A percentile compares a stretch with the other conserved stretches of the same genome.
These are phyloP conservation scores for Candida arabinofermentans DNA, from an alignment of 805 yeast genomes.

Conservation along the genomic window DNA sequence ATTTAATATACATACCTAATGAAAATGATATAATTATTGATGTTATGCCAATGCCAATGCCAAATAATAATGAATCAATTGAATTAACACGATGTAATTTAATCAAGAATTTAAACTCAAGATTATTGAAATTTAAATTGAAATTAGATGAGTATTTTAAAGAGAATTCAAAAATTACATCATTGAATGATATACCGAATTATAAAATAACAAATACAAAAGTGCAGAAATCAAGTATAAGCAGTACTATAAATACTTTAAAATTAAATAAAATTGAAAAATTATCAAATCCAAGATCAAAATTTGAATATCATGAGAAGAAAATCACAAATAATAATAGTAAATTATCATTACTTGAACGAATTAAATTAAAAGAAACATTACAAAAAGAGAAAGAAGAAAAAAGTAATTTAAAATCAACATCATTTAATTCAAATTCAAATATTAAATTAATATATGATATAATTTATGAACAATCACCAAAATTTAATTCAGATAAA, in stretches of 20 bases:
- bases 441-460: constrained; percentile 19
- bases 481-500: constrained; percentile 6
- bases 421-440: too few relatives aligned
- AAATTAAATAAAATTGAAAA: constrained; percentile 7
- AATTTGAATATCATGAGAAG: constrained; percentile 35
- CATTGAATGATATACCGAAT: constrained; percentile 7
- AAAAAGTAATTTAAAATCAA: too few relatives aligned
- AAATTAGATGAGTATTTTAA: constrained; percentile 4
- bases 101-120: constrained; percentile 10
- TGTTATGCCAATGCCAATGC: constrained; percentile 10
- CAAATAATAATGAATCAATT: too few relatives aligned
- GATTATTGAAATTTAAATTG: constrained; percentile 7
- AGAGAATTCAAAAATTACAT: not conserved
- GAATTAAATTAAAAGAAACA: constrained; percentile 37
- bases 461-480: constrained; percentile 23
- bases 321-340: constrained; percentile 3
- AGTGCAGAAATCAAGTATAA: not conserved
- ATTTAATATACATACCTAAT: constrained; percentile 2
- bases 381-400: too few relatives aligned
- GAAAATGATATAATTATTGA: constrained; percentile 19
- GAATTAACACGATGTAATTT: too few relatives aligned
- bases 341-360: constrained; percentile 32
- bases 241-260: not conserved
- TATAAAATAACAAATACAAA: constrained; percentile 5
- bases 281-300: constrained; percentile 32